Percentiles rank a stretch among this genome's conserved stretches.
phyloP scores from a whole-genome alignment of 768 basidiomycete species.

The Macrocybe gigantea region DNA sequence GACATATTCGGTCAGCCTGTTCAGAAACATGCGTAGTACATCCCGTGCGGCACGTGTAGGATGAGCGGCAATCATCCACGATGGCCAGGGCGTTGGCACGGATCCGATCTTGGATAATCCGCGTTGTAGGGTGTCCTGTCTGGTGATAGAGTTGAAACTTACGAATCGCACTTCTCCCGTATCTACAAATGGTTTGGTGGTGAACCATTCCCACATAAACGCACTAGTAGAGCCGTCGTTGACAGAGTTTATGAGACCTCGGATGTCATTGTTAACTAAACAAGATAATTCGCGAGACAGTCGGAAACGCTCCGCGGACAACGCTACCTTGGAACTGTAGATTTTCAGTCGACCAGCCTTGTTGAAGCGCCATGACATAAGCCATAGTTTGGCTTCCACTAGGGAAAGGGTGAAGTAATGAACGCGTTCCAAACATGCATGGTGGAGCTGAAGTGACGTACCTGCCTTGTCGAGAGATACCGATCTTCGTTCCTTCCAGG shows the following conservation, averaged over 20 bases:
- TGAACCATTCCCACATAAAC: slow-evolving; percentile 97
- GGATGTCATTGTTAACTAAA: slow-evolving; percentile 76
- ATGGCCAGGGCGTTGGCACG: slow-evolving; percentile 93
- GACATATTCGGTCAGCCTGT: slow-evolving; percentile 58
- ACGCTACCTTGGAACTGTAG: slow-evolving; percentile 65
- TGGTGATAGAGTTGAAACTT: slow-evolving; percentile 21
- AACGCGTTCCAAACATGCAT: neutral
- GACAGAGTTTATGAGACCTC: slow-evolving; percentile 76
- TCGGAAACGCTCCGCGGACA: neutral
- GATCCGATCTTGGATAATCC: slow-evolving; percentile 57
- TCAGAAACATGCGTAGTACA: slow-evolving; percentile 55
- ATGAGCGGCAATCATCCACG: slow-evolving; percentile 91
- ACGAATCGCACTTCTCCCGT: slow-evolving; percentile 80
- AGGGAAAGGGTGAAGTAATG: neutral
- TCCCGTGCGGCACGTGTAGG: slow-evolving; percentile 48
- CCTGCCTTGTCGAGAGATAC: slow-evolving; percentile 89
- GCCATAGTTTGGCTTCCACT: slow-evolving; percentile 95
- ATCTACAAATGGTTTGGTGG: slow-evolving; percentile 68
- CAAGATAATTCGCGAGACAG: neutral
- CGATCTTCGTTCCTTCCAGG: slow-evolving; percentile 75
- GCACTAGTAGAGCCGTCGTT: slow-evolving; percentile 85
- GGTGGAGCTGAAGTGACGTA: slow-evolving; percentile 13
- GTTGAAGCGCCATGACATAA: slow-evolving; percentile 85
- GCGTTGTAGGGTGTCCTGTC: neutral
- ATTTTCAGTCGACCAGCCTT: slow-evolving; percentile 66